These are phyloP conservation scores for Lantana camara DNA, from an alignment of 257 asterid species.

Conservation along the genomic window DNA sequence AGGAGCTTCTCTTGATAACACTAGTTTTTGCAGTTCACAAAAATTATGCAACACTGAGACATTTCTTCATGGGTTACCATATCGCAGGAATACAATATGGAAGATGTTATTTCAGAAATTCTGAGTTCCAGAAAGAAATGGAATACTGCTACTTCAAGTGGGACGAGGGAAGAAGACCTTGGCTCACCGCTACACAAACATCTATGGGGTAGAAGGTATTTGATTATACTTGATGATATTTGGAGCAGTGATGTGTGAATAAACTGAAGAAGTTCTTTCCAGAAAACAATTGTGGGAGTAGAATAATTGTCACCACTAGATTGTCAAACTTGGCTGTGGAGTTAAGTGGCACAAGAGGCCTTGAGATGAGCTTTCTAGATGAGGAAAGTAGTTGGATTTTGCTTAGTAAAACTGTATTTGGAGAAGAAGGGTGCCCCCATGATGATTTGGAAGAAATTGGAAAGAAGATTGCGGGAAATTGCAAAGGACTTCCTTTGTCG, in stretches of 20 bases:
- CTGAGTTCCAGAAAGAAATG: neutral
- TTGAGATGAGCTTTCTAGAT: slow-evolving; percentile 2
- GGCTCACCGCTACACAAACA: slow-evolving; percentile 11
- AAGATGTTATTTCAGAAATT: neutral
- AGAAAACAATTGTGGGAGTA: neutral
- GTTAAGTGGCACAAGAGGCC: neutral
- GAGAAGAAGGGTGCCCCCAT: neutral
- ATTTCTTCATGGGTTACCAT: slow-evolving; percentile 18
- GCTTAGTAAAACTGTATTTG: neutral
- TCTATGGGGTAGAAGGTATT: slow-evolving; percentile 8
- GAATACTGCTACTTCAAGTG: neutral
- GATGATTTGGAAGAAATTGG: slow-evolving; percentile 24
- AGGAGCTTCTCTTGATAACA: too few species aligned
- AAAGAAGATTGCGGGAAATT: slow-evolving; percentile 15
- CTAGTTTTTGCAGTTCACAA: too few species aligned
- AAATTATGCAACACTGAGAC: slow-evolving; percentile 13
- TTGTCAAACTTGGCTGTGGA: neutral
- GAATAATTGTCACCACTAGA: slow-evolving; percentile 26
- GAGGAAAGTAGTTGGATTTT: slow-evolving; percentile 19
- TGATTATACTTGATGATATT: slow-evolving; percentile 15
- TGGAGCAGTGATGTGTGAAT: slow-evolving; percentile 14
- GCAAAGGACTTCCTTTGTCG: slow-evolving; percentile 31
- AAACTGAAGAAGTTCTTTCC: neutral
- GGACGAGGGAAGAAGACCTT: neutral
- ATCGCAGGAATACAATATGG: slow-evolving; percentile 2